These are phyloP conservation scores for Nemania sp. DNA, from an alignment of 2,329 filamentous ascomycete genomes.

Conservation along the genomic window DNA sequence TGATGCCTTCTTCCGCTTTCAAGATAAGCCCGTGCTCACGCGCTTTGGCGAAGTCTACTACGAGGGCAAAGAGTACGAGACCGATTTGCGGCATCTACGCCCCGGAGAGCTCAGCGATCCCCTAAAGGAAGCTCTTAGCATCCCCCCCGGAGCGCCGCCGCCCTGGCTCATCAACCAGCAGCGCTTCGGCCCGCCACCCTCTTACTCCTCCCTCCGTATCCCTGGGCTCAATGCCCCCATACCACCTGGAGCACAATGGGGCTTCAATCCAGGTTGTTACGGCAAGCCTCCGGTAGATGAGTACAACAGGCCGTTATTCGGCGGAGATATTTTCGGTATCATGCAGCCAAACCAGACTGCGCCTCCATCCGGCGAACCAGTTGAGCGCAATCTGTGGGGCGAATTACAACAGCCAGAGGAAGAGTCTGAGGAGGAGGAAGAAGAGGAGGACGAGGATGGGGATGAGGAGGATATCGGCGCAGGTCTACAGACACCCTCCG, in stretches of 20 bases:
- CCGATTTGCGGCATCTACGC: conserved; percentile 86
- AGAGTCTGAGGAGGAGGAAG: conserved; percentile 66
- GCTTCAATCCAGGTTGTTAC: conserved; percentile 93
- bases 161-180: conserved; percentile 99
- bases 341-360: conserved; percentile 49
- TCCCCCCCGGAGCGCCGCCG: conserved; percentile 88
- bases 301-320: conserved; percentile 86
- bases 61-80: conserved; percentile 97
- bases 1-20: conserved; percentile 97
- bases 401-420: conserved; percentile 73
- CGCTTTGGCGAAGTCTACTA: conserved; percentile 99
- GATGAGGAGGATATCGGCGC: conserved; percentile 65
- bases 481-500: conserved; percentile 74
- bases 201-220: conserved; percentile 93
- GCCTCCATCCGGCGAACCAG: conserved; percentile 66
- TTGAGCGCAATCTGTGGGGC: conserved; percentile 90
- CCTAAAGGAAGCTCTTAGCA: conserved; percentile 89
- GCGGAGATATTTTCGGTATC: conserved; percentile 92
- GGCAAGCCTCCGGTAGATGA: conserved; percentile 96
- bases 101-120: conserved; percentile 89
- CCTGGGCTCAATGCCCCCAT: conserved; percentile 93
- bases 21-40: conserved; percentile 92
- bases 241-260: conserved; percentile 87
- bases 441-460: conserved; percentile 72
- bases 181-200: conserved; percentile 88